Evolutionary conservation across 768 basidiomycete genomes (phyloP).

Genomic region (Atractiella rhizophila): DNA sequence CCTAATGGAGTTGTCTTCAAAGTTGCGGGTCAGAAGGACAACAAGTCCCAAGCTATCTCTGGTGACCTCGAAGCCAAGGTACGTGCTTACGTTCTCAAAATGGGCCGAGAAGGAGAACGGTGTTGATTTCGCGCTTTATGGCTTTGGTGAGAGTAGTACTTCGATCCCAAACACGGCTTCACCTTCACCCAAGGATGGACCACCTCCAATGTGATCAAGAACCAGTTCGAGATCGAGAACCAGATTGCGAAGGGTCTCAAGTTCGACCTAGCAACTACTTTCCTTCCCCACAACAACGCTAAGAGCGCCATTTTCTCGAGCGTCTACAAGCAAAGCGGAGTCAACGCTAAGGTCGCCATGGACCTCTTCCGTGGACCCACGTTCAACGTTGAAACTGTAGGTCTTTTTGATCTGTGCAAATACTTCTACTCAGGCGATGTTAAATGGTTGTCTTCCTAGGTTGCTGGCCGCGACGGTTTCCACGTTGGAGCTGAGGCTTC

Average conservation of each 20-base stretch:
- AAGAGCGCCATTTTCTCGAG: slow-evolving; percentile 64
- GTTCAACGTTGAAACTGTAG: slow-evolving; percentile 80
- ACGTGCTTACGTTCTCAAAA: slow-evolving; percentile 19
- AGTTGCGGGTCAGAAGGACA: slow-evolving; percentile 58
- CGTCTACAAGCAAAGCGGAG: slow-evolving; percentile 80
- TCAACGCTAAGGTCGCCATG: slow-evolving; percentile 70
- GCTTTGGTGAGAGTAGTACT: not conserved
- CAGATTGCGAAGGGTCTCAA: slow-evolving; percentile 88
- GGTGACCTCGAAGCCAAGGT: slow-evolving; percentile 95
- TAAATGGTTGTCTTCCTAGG: not conserved
- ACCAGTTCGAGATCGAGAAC: slow-evolving; percentile 83
- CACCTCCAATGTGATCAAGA: slow-evolving; percentile 72
- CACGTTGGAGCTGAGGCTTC: slow-evolving; percentile 84
- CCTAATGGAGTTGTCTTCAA: slow-evolving; percentile 71
- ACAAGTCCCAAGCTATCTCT: slow-evolving; percentile 42
- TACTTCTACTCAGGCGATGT: no score
- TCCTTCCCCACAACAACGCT: slow-evolving; percentile 59
- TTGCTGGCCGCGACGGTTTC: slow-evolving; percentile 72
- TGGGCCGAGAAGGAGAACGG: not conserved
- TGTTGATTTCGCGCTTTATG: not conserved
- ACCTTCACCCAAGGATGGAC: slow-evolving; percentile 91
- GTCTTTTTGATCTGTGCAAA: slow-evolving; percentile 17
- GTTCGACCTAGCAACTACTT: slow-evolving; percentile 58
- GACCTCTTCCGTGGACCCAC: slow-evolving; percentile 96
- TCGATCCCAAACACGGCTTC: slow-evolving; percentile 72